Conservation (phyloP, 1,284 basidiomycete species). For the Microbotryum lychnidis-dioicae region DNA sequence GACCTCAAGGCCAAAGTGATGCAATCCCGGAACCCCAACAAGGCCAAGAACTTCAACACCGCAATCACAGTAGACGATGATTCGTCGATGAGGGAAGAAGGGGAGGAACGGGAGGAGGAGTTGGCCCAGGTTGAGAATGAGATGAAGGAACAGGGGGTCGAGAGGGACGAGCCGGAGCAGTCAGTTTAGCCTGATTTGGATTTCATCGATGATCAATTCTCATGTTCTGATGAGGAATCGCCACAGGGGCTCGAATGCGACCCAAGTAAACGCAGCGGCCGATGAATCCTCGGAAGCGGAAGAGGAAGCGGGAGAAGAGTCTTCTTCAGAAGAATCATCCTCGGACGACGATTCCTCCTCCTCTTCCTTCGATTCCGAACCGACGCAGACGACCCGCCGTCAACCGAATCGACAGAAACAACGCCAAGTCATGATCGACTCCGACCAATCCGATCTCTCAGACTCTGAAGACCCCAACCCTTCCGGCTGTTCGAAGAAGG, state of each 20-base stretch:
- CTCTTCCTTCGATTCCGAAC: conserved; percentile 15
- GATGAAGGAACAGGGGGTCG: conserved; percentile 10
- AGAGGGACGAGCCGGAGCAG: too few relatives aligned
- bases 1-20: conserved; percentile 19
- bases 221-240: too few relatives aligned
- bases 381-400: not conserved
- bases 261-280: conserved; percentile 39
- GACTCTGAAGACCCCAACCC: conserved; percentile 39
- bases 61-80: not conserved
- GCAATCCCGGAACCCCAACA: too few relatives aligned
- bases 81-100: not conserved
- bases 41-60: too few relatives aligned
- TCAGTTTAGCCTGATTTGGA: too few relatives aligned
- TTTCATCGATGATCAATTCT: too few relatives aligned
- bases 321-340: conserved; percentile 17
- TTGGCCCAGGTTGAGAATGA: conserved; percentile 21
- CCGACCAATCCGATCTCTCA: conserved; percentile 18
- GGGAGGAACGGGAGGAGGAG: not conserved
- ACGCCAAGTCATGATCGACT: conserved; percentile 5
- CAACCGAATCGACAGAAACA: conserved; percentile 3
- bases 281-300: conserved; percentile 41
- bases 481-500: conserved; percentile 24
- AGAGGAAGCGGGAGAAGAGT: not conserved
- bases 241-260: too few relatives aligned
- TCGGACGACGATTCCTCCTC: conserved; percentile 15